Evolutionary conservation across 306 rosid genomes (phyloP), one percentile per base, ranked within the genome.

Genomic region (Malus fusca): DNA sequence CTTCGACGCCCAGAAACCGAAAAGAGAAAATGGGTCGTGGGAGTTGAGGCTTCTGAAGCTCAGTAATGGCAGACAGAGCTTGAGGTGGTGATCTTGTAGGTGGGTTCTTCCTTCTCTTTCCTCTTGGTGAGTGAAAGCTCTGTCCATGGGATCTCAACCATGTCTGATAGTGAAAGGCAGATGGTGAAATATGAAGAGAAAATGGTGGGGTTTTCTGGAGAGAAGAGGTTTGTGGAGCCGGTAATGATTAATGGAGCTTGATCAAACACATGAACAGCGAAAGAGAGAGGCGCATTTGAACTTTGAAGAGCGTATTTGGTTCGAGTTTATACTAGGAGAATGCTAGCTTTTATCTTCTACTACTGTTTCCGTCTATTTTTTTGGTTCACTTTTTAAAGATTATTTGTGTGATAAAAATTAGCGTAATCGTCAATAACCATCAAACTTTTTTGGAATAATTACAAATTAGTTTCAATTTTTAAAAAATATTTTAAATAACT

Each of bases 81-180:
- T 83, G 62, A 79, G 79, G 35, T 79, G 84, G 2, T 72, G 97
- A 69, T 86, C 83, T 61, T 83, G 88, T 23, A 81, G 86, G 62
- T 83, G 91, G 75, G 82, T 70, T 76, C 73, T 73, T 76, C 71
- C 82, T 58, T 84, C 80, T 81, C 82, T 81, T 65, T 75, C 84
- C 74, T 77, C 78, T 72, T 79, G 91, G 83, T 87, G 83, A 80
- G 81, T 74, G 82, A 74, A 67, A 77, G 87, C 83, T 80, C 71
- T 68, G 76, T 90, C 97, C 97, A 90, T 88, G 88, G 59, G 87
- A 65, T 56, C 77, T 83, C 74, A 83, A 90, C 86, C 96, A 90
- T 87, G 85, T 76, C 73, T 75, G 87, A 84, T 42, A 77, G 74
- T 55, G 88, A 82, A 83, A 84, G 70, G 79, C 44, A 60, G 68